Base-by-base conservation (phyloP, 1,284 basidiomycete species). In the Apiotrichum gracile region DNA sequence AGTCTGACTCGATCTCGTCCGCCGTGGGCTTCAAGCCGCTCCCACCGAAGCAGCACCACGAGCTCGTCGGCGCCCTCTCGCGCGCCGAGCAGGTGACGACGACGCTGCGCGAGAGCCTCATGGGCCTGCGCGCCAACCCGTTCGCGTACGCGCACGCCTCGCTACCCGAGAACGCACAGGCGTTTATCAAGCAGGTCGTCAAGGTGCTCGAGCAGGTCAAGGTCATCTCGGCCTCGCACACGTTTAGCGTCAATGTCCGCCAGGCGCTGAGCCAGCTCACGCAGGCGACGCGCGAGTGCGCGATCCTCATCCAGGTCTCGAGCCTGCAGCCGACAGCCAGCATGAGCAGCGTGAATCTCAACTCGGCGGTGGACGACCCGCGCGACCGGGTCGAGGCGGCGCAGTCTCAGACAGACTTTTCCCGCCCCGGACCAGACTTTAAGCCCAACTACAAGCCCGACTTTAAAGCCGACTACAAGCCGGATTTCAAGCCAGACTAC, bases 261-360 rank as follows among this genome's bases (percentile, higher is more conserved):
- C 69, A 70, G 47, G 66, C 68, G 12, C 62, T 76, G 34, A 67
- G 66, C 3, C 63, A 68, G 50, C 61, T 78, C 19, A 77, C 76
- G 14, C 74, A 75, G 60, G 69, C 73, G 13, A 78, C 77, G n/a
- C 63, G 76, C 47, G 77, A 78, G 61, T 74, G 76, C 51, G 76
- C 76, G 2, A 76, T 76, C 37, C 55, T 76, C 44, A 67, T 78
- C 22, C 71, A 74, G 52, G 75, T 76, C 5, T 69, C 69, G 10
- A 68, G 63, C 9, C 55, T 73, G 22, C 62, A 69, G 26, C 70
- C 72, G 14, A 31, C 33, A 4, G 40, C 25, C n/a, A 37, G 37
- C 29, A 6, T 27, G 35, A 37, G 19, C 29, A 44, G 25, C 21
- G 40, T 42, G 25, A 42, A 42, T 26, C 40, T 42, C 40, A 29